Base-by-base conservation (phyloP, 1,139 yeast species). In the Sugiyamaella pinicola region DNA sequence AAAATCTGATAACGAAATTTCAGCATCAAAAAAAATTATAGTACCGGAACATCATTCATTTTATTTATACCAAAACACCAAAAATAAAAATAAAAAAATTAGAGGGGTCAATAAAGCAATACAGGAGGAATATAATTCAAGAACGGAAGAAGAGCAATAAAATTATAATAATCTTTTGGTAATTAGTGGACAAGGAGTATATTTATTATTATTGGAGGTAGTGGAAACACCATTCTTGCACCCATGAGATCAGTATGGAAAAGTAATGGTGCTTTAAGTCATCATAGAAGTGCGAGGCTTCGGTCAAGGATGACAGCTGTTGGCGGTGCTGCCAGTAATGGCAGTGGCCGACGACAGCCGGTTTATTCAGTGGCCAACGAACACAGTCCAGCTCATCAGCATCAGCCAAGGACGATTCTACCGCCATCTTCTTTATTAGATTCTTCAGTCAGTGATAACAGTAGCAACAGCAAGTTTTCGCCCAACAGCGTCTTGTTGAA, bases 171-270 rank as follows among this genome's bases (percentile, higher is more conserved):
- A n/a, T n/a, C n/a, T n/a, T n/a, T n/a, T n/a, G n/a, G n/a, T n/a
- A n/a, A n/a, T n/a, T n/a, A n/a, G n/a, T n/a, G n/a, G n/a, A n/a
- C n/a, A n/a, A n/a, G n/a, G n/a, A n/a, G n/a, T n/a, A n/a, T n/a
- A n/a, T n/a, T n/a, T n/a, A n/a, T n/a, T n/a, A n/a, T n/a, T n/a
- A n/a, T n/a, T n/a, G n/a, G n/a, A n/a, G n/a, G n/a, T n/a, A n/a
- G n/a, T n/a, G n/a, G n/a, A n/a, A n/a, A n/a, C n/a, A n/a, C n/a
- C n/a, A n/a, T n/a, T n/a, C n/a, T n/a, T n/a, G n/a, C n/a, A n/a
- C n/a, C 13, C 28, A 46, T 46, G 49, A 46, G 43, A 46, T 46
- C 49, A 10, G 28, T 46, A 28, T 37, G 43, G 49, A 46, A 46
- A 46, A 37, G 28, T 28, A 37, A 38, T 17, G 44, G 44, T 15